Conservation (phyloP, 148 eudicot genomes). For the Bassia scoparia region DNA sequence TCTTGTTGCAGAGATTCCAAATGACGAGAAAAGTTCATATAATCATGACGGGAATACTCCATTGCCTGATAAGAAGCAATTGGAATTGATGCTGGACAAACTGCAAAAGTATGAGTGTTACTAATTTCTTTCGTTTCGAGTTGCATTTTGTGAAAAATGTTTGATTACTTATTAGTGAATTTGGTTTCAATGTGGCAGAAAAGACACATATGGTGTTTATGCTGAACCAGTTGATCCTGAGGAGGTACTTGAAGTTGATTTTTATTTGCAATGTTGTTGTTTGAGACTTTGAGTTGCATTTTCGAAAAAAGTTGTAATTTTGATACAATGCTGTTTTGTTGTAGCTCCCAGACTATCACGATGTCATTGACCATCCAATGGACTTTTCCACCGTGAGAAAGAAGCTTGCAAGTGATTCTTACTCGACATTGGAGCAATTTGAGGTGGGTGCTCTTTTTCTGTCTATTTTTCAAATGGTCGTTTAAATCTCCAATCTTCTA, state of each 20-base stretch:
- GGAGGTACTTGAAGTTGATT: slow-evolving; percentile 48
- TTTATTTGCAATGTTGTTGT: background rate
- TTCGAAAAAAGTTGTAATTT: background rate
- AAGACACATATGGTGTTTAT: slow-evolving; percentile 88
- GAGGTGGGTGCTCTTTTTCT: slow-evolving; percentile 53
- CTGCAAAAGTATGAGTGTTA: slow-evolving; percentile 72
- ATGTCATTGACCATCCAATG: slow-evolving; percentile 84
- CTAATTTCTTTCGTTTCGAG: background rate
- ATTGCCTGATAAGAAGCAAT: slow-evolving; percentile 71
- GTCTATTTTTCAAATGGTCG: background rate
- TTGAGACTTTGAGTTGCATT: background rate
- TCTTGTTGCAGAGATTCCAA: slow-evolving; percentile 38
- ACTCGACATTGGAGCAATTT: slow-evolving; percentile 66
- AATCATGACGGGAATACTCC: slow-evolving; percentile 20
- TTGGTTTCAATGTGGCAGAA: slow-evolving; percentile 64
- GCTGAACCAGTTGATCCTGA: slow-evolving; percentile 99
- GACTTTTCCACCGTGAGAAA: slow-evolving; percentile 88
- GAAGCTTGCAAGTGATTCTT: slow-evolving; percentile 66
- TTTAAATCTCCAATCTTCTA: background rate
- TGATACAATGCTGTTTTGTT: slow-evolving; percentile 26
- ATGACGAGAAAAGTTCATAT: slow-evolving; percentile 14
- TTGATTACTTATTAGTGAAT: background rate
- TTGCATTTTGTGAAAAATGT: background rate
- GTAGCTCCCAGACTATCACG: slow-evolving; percentile 97
- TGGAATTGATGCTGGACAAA: slow-evolving; percentile 80